Evolutionary conservation across 306 rosid species (phyloP).

Genomic region (Acmispon strigosus): DNA sequence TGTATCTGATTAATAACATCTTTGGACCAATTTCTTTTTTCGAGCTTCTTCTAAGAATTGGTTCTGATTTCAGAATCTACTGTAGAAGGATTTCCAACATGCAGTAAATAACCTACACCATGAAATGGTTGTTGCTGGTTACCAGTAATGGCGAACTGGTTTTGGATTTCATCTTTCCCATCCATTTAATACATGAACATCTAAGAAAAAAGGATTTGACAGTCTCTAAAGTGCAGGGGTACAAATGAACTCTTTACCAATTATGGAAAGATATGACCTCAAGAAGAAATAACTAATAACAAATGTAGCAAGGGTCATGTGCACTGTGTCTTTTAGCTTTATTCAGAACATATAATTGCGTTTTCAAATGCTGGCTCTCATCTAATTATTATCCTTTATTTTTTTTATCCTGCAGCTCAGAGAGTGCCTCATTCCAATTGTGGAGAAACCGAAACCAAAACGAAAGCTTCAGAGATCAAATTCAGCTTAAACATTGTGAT

Average conservation of each 20-base stretch:
- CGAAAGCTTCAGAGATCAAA: conserved; percentile 38
- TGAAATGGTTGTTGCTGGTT: background rate
- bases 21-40: background rate
- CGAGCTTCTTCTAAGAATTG: background rate
- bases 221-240: no score
- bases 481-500: conserved; percentile 38
- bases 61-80: background rate
- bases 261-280: background rate
- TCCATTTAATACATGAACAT: background rate
- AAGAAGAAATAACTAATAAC: background rate
- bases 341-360: background rate
- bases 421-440: conserved; percentile 43
- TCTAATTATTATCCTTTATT: background rate
- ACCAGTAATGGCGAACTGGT: background rate
- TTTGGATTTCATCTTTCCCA: background rate
- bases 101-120: background rate
- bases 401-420: conserved; percentile 43
- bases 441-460: conserved; percentile 38
- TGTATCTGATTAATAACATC: no score
- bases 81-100: no score
- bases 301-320: background rate
- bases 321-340: background rate
- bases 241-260: background rate
- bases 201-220: no score
- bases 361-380: background rate